Conservation (phyloP, 164 flowering plant species). For the Stephania japonica region DNA sequence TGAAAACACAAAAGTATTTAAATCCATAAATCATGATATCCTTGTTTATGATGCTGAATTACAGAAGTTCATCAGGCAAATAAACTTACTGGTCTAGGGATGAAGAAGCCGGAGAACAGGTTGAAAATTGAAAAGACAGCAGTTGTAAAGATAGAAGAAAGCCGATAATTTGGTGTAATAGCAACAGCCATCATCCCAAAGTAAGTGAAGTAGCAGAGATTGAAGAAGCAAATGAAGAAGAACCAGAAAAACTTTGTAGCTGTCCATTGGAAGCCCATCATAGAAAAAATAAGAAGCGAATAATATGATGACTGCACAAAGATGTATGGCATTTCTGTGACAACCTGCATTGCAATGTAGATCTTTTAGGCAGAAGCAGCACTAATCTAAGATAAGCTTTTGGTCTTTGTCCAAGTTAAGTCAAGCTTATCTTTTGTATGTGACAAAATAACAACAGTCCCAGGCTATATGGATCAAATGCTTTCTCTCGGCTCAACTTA, state of each 20-base stretch:
- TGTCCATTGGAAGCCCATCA: slow-evolving; percentile 78
- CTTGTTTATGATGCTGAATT: too few relatives aligned
- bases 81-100: slow-evolving; percentile 65
- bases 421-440: too few relatives aligned
- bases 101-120: slow-evolving; percentile 85
- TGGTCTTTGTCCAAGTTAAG: too few relatives aligned
- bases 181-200: slow-evolving; percentile 88
- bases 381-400: too few relatives aligned
- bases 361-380: not conserved
- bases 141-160: slow-evolving; percentile 66
- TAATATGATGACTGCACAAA: slow-evolving; percentile 29
- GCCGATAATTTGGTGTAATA: slow-evolving; percentile 71
- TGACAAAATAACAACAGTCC: too few relatives aligned
- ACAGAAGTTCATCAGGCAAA: not conserved
- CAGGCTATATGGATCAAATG: too few relatives aligned
- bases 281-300: slow-evolving; percentile 32
- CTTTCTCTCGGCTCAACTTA: too few relatives aligned
- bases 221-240: slow-evolving; percentile 58
- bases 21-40: too few relatives aligned
- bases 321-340: slow-evolving; percentile 66
- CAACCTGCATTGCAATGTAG: slow-evolving; percentile 38
- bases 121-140: slow-evolving; percentile 68
- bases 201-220: slow-evolving; percentile 77
- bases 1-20: too few relatives aligned
- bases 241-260: slow-evolving; percentile 76